phyloP scores from a whole-genome alignment of 768 basidiomycete genomes.

The Termitomyces sp. region DNA sequence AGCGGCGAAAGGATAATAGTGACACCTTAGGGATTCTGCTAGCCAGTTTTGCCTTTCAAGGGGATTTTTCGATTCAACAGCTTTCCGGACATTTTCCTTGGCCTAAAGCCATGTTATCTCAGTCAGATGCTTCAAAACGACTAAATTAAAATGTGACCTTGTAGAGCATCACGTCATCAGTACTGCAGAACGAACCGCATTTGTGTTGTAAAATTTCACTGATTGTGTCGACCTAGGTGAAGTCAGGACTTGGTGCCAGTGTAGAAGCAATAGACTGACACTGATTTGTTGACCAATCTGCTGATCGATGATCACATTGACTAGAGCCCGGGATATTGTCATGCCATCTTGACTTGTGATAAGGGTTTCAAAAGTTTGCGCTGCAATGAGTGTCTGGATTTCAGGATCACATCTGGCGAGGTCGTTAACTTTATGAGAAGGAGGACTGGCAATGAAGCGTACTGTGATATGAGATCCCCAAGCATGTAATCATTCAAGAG shows the following conservation, averaged over 20 bases:
- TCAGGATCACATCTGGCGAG: slow-evolving; percentile 61
- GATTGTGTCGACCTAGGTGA: slow-evolving; percentile 83
- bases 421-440: background rate
- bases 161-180: slow-evolving; percentile 97
- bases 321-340: slow-evolving; percentile 81
- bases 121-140: background rate
- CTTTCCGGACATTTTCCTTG: slow-evolving; percentile 88
- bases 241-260: slow-evolving; percentile 1
- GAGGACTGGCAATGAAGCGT: slow-evolving; percentile 19
- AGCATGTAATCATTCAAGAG: slow-evolving; percentile 89
- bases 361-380: slow-evolving; percentile 80
- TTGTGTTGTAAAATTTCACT: slow-evolving; percentile 91
- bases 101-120: slow-evolving; percentile 46
- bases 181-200: slow-evolving; percentile 96
- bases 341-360: slow-evolving; percentile 83
- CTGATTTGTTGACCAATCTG: slow-evolving; percentile 97
- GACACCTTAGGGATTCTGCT: slow-evolving; percentile 80
- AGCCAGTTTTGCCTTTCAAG: slow-evolving; percentile 75
- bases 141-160: slow-evolving; percentile 49
- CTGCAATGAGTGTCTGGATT: slow-evolving; percentile 60
- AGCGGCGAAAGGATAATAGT: background rate
- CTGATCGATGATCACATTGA: slow-evolving; percentile 95
- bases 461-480: slow-evolving; percentile 80
- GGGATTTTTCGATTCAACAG: slow-evolving; percentile 72
- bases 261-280: slow-evolving; percentile 38